Conservation (phyloP, 257 asterid genomes). For the Solanum acaule region DNA sequence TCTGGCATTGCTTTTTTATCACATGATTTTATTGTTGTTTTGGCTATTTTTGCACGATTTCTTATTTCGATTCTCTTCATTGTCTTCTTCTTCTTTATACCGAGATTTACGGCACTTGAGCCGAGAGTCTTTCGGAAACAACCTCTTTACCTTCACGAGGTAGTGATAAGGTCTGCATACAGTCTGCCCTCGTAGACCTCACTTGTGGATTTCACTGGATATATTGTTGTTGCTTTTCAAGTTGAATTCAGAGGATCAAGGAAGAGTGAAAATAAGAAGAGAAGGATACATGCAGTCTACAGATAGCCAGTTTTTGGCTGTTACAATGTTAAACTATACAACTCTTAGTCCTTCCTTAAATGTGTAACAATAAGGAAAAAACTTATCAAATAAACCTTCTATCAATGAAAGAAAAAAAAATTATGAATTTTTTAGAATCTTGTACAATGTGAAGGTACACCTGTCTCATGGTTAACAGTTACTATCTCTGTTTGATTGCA, state of each 20-base stretch:
- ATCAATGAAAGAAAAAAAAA: not conserved
- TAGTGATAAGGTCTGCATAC: not conserved
- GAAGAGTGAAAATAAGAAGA: not conserved
- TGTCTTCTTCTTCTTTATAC: too few species aligned
- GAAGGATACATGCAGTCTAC: not conserved
- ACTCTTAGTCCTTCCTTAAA: not conserved
- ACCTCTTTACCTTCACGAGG: too few species aligned
- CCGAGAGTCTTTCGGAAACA: not conserved
- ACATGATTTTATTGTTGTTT: not conserved
- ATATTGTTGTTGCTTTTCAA: not conserved
- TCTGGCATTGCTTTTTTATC: not conserved
- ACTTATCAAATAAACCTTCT: not conserved
- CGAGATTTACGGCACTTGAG: accelerated
- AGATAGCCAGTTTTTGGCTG: not conserved
- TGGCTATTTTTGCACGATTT: not conserved
- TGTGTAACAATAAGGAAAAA: not conserved
- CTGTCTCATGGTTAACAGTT: constrained; percentile 49
- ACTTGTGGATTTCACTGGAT: too few species aligned
- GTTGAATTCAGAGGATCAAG: not conserved
- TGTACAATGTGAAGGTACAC: constrained; percentile 80
- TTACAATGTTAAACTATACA: not conserved
- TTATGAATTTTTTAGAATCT: constrained; percentile 20
- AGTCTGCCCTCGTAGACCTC: accelerated
- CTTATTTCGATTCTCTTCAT: too few species aligned
- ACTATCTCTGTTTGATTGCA: constrained; percentile 53